Percentiles rank a stretch among this genome's conserved stretches.
Evolutionary conservation across 768 basidiomycete species (phyloP).

Genomic region (Mycena floridula): DNA sequence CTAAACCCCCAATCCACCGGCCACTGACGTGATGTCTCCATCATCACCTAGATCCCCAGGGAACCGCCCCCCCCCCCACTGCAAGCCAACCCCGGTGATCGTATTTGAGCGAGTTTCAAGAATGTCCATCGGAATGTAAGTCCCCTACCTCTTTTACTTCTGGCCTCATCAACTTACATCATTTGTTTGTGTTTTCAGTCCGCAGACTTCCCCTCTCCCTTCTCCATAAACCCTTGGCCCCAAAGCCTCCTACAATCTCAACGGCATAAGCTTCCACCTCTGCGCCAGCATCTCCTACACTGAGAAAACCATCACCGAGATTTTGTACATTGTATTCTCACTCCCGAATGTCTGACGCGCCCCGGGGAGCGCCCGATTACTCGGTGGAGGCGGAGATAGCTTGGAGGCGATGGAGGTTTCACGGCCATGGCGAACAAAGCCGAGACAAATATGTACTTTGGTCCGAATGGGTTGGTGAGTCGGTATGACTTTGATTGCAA

Average conservation of each 20-base stretch:
- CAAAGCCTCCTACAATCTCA: conserved; percentile 18
- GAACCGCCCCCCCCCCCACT: conserved; percentile 27
- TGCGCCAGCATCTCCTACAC: conserved; percentile 8
- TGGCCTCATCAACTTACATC: neutral
- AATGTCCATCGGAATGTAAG: conserved; percentile 38
- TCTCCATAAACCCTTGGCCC: conserved; percentile 34
- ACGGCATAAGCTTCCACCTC: conserved; percentile 13
- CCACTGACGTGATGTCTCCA: conserved; percentile 30
- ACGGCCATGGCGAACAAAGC: conserved; percentile 22
- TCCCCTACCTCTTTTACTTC: neutral
- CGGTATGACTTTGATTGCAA: conserved; percentile 27
- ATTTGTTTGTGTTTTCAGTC: no score
- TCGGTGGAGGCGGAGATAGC: conserved; percentile 11
- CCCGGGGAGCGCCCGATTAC: conserved; percentile 33
- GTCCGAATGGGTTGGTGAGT: conserved; percentile 26
- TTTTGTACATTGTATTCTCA: conserved; percentile 8
- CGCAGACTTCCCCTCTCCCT: conserved; percentile 35
- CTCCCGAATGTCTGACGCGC: conserved; percentile 20
- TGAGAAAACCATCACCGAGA: conserved; percentile 7
- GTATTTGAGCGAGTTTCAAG: conserved; percentile 32
- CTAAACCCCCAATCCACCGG: conserved; percentile 36
- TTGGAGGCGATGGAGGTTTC: conserved; percentile 18
- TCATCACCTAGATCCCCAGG: conserved; percentile 27
- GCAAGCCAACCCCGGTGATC: conserved; percentile 33
- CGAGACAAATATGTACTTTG: conserved; percentile 27